Percentiles rank a stretch among this genome's conserved stretches.
Evolutionary conservation across 1,139 yeast genomes (phyloP).

Genomic region (Arxiozyma slooffiae): DNA sequence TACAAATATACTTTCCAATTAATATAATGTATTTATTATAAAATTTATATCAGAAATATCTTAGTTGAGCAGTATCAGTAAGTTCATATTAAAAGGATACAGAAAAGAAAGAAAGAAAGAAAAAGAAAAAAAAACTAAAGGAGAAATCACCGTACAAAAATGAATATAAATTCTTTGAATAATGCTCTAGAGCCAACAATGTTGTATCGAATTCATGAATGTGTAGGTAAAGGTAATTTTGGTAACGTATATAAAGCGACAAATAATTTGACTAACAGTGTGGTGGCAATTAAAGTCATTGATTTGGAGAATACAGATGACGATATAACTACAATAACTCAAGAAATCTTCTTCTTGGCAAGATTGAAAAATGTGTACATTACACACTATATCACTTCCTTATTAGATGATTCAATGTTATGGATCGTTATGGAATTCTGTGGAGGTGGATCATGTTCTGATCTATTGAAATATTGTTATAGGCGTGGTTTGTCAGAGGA

Average conservation of each 20-base stretch:
- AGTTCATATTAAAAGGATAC: not conserved
- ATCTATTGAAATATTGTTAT: conserved; percentile 42
- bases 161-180: conserved; percentile 2
- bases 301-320: conserved; percentile 68
- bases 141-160: conserved; percentile 2
- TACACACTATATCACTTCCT: conserved; percentile 56
- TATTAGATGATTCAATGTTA: conserved; percentile 53
- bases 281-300: conserved; percentile 70
- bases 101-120: not conserved
- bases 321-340: conserved; percentile 56
- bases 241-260: conserved; percentile 73
- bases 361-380: conserved; percentile 55
- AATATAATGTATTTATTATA: too few species aligned
- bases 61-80: not conserved
- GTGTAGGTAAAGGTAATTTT: conserved; percentile 77
- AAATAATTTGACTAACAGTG: conserved; percentile 14
- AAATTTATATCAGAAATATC: too few species aligned
- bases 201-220: conserved; percentile 40
- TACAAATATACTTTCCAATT: not conserved
- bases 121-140: conserved; percentile 2
- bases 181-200: conserved; percentile 22
- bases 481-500: conserved; percentile 47
- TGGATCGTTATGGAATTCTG: conserved; percentile 91
- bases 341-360: conserved; percentile 66
- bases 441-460: conserved; percentile 86